Evolutionary conservation across 1,284 basidiomycete species (phyloP).

Genomic region (Trametes hirsuta): DNA sequence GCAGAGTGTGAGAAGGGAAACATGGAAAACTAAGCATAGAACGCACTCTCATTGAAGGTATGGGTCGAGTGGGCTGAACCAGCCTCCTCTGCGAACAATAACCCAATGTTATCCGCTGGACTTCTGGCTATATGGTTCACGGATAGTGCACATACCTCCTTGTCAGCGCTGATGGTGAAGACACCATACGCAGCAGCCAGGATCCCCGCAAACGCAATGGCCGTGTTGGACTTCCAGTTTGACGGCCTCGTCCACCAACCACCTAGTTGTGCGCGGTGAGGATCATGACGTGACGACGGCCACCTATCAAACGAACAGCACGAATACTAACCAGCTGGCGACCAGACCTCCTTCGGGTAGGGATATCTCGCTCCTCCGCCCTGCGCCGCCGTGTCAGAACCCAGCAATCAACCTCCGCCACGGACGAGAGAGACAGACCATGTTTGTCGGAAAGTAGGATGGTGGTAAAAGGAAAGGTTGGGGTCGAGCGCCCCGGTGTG

Average conservation of each 20-base stretch:
- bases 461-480: conserved; percentile 23
- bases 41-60: conserved; percentile 68
- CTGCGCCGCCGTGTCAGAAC: conserved; percentile 34
- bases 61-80: conserved; percentile 53
- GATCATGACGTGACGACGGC: not conserved
- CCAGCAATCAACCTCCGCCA: not conserved
- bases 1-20: not conserved
- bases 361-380: conserved; percentile 71
- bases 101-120: not conserved
- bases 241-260: conserved; percentile 77
- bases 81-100: conserved; percentile 26
- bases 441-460: conserved; percentile 20
- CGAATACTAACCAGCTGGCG: conserved; percentile 56
- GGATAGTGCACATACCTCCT: conserved; percentile 51
- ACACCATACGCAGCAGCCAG: conserved; percentile 57
- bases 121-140: not conserved
- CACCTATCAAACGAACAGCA: not conserved
- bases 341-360: conserved; percentile 74
- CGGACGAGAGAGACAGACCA: conserved; percentile 22
- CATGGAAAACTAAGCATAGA: not conserved
- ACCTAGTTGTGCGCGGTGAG: conserved; percentile 42
- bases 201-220: conserved; percentile 61
- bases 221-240: conserved; percentile 73
- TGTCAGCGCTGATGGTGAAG: conserved; percentile 64
- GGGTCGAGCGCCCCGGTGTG: not conserved